These are phyloP conservation scores for Trichophyton verrucosum DNA, from an alignment of 2,329 filamentous ascomycete species.

Conservation along the genomic window DNA sequence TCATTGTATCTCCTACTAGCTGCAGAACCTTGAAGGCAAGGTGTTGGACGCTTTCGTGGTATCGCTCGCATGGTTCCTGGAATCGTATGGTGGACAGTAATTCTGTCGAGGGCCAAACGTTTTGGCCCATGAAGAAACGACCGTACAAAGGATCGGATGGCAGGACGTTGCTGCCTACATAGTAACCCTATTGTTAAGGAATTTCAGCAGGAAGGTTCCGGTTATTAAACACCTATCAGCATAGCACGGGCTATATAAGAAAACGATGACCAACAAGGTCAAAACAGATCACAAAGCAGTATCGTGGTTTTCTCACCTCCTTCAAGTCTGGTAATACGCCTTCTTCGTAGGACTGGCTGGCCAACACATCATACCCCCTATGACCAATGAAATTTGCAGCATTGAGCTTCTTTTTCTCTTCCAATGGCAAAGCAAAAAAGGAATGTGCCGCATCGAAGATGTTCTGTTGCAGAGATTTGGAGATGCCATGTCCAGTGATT, in stretches of 20 bases:
- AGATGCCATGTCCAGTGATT: not conserved
- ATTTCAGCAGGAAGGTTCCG: not conserved
- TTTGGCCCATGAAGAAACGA: conserved; percentile 1
- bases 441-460: conserved; percentile 1
- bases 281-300: not conserved
- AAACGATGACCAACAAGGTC: not conserved
- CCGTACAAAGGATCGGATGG: not conserved
- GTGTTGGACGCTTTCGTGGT: not conserved
- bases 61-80: not conserved
- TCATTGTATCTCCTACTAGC: not conserved
- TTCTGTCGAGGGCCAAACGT: not conserved
- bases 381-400: not conserved
- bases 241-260: not conserved
- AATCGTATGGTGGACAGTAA: not conserved
- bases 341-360: conserved; percentile 4
- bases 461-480: not conserved
- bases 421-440: not conserved
- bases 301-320: not conserved
- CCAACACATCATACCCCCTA: conserved; percentile 5
- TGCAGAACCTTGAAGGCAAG: conserved; percentile 1
- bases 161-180: not conserved
- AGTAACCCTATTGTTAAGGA: not conserved
- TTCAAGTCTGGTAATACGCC: conserved; percentile 4
- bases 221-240: not conserved
- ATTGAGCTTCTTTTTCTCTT: conserved; percentile 3